phyloP scores from a whole-genome alignment of 2,329 filamentous ascomycete species.

The Fusarium virguliforme region DNA sequence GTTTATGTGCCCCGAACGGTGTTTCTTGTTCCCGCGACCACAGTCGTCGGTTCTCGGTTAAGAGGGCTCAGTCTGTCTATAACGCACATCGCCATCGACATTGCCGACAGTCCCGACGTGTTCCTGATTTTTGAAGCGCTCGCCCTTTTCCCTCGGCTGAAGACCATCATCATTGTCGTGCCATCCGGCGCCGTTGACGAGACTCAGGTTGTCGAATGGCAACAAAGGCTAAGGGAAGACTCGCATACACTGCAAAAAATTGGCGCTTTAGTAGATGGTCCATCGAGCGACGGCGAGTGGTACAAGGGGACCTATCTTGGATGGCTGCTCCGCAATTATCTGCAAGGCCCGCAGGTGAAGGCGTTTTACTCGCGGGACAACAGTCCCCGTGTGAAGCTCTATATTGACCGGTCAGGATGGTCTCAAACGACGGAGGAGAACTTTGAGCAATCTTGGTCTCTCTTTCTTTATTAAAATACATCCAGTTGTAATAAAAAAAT shows the following conservation, averaged over 20 bases:
- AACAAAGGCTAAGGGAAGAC: neutral
- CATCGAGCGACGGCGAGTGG: neutral
- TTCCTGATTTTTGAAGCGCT: neutral
- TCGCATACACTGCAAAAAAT: neutral
- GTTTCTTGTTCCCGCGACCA: neutral
- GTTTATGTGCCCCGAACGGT: neutral
- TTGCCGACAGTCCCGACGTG: neutral
- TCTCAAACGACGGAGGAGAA: neutral
- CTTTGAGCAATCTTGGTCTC: neutral
- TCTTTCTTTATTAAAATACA: no score
- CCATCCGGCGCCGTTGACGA: neutral
- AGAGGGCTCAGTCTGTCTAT: neutral
- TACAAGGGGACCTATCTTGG: neutral
- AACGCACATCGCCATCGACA: neutral
- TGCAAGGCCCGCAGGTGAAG: neutral
- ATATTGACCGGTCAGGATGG: neutral
- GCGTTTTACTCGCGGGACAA: neutral
- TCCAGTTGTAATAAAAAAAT: no score
- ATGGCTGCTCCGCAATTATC: neutral
- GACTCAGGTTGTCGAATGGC: neutral
- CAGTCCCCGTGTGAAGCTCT: neutral
- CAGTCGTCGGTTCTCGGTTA: neutral
- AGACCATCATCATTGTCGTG: neutral
- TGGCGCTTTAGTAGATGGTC: neutral
- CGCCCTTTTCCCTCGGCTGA: neutral